Evolutionary conservation across 2,329 filamentous ascomycete species (phyloP), one percentile per base, ranked within the genome.

Genomic region (Phialophora chinensis): DNA sequence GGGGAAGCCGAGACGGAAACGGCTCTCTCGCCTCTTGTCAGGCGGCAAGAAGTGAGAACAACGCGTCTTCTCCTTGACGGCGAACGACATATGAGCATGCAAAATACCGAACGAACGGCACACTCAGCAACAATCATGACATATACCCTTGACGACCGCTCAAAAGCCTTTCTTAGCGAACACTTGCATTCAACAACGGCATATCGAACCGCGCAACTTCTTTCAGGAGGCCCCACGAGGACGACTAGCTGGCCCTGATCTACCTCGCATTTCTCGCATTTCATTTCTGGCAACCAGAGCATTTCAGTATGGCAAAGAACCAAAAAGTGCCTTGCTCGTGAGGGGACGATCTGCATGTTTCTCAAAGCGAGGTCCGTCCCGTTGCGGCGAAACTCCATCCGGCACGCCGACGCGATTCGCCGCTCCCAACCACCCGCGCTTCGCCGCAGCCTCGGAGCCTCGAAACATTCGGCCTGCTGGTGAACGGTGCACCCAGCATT

Each of bases 21-120:
- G 69, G 49, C 52, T 71, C 20, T 70, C 69, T 14, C 53, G 60
- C 12, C 44, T 71, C 8, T 58, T 71, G 52, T 59, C 61, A 31
- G 65, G 62, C 17, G 64, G 62, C 47, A 69, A 71, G 61, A 65
- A 66, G 65, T 66, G 66, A 66, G 25, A 10, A 25, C 47, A 38
- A 6, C 12, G 20, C 47, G 27, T 12, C 35, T 14, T 25, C 55
- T 25, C 31, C 17, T 17, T 54, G 14, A 4, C 1, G 17, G 38
- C 2, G 17, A 53, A 31, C 27, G 31, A 53, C 49, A 42, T 31
- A 61, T 49, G 47, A 61, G 25, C 47, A 54, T 27, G 29, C 44
- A 42, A 42, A 33, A 27, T 8, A 52, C n/a, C 17, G 47, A 49
- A 53, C 14, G 35, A 44, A 61, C 59, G 33, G 49, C 59, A 61